phyloP scores from a whole-genome alignment of 2,329 filamentous ascomycete species.

The Beauveria sp. region DNA sequence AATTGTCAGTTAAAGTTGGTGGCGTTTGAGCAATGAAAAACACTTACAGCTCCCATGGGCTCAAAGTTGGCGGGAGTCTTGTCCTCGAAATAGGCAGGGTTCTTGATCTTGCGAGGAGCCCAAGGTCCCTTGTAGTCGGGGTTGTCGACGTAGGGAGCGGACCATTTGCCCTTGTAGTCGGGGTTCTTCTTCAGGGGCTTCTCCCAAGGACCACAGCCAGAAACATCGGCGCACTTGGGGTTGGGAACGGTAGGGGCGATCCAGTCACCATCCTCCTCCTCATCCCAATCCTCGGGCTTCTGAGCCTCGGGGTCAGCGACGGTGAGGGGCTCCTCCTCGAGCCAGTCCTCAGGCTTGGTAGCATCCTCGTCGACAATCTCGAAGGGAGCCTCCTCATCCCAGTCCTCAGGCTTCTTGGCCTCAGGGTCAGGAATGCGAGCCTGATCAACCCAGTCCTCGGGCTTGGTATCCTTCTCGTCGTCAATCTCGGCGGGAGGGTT shows the following conservation, averaged over 20 bases:
- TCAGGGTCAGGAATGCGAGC: slow-evolving; percentile 85
- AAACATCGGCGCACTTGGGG: slow-evolving; percentile 88
- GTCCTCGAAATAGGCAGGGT: slow-evolving; percentile 95
- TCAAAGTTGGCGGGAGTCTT: slow-evolving; percentile 95
- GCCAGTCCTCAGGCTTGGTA: slow-evolving; percentile 88
- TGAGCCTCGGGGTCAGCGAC: slow-evolving; percentile 87
- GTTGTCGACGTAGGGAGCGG: slow-evolving; percentile 88
- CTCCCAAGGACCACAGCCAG: slow-evolving; percentile 90
- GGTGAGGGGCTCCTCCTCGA: slow-evolving; percentile 76
- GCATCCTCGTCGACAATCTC: slow-evolving; percentile 94
- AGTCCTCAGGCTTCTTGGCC: slow-evolving; percentile 93
- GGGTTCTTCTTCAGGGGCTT: slow-evolving; percentile 92
- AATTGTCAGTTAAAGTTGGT: slow-evolving; percentile 13
- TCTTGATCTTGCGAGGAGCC: slow-evolving; percentile 92
- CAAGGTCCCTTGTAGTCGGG: slow-evolving; percentile 95
- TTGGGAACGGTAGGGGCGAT: slow-evolving; percentile 82
- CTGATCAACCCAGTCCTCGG: slow-evolving; percentile 91
- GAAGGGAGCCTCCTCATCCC: slow-evolving; percentile 96
- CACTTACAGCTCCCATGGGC: slow-evolving; percentile 89
- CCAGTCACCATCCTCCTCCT: slow-evolving; percentile 99
- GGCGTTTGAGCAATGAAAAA: slow-evolving; percentile 20
- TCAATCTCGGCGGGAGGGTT: slow-evolving; percentile 95
- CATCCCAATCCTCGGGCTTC: slow-evolving; percentile 99
- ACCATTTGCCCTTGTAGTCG: slow-evolving; percentile 98
- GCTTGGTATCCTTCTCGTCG: slow-evolving; percentile 88